Conservation (phyloP, 1,284 basidiomycete genomes). For the Sanguinoderma infundibulare region DNA sequence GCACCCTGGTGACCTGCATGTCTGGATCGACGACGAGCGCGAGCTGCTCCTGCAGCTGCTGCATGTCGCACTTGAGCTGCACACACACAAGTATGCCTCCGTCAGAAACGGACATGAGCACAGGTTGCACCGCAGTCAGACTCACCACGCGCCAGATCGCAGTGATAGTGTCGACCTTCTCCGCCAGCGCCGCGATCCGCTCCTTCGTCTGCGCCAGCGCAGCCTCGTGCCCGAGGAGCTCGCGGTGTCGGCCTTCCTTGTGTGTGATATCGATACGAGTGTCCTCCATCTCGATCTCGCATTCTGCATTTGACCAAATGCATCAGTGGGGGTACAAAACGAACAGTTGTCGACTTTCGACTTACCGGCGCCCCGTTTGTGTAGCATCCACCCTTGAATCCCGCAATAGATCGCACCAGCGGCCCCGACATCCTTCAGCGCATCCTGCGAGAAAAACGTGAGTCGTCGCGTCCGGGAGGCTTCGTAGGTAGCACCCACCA, state of each 20-base stretch:
- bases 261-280: not conserved
- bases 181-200: not conserved
- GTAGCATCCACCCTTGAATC: not conserved
- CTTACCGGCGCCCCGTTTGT: not conserved
- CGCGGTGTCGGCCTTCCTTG: not conserved
- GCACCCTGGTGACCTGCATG: conserved; percentile 4
- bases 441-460: not conserved
- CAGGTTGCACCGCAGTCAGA: not conserved
- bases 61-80: conserved; percentile 13
- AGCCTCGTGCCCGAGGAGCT: not conserved
- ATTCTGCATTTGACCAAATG: too few relatives aligned
- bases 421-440: not conserved
- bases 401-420: not conserved
- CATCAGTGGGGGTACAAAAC: too few relatives aligned
- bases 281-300: not conserved
- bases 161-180: not conserved
- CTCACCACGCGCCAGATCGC: not conserved
- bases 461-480: not conserved
- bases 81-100: not conserved
- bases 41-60: conserved; percentile 6
- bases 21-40: conserved; percentile 7
- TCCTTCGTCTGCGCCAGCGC: not conserved
- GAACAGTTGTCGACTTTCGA: too few relatives aligned
- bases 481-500: not conserved
- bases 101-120: too few relatives aligned